A percentile compares a stretch with the other conserved stretches of the same genome.
Evolutionary conservation across 1,284 basidiomycete genomes (phyloP).

Genomic region (Austroboletus novae-zelandiae): DNA sequence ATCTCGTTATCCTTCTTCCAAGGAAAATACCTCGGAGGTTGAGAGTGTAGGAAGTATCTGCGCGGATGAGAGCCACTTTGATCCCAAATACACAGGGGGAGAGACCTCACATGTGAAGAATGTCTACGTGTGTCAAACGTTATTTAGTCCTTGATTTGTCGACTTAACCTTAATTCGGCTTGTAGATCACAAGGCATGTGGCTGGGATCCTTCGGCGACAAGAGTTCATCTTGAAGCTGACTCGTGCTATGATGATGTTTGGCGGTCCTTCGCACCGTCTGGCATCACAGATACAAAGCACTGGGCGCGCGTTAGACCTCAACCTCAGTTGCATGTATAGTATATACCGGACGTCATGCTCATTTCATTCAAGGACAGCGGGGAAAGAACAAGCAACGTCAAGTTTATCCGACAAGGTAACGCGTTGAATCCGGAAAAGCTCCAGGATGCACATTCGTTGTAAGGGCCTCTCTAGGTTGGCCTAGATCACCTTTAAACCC

Average conservation of each 20-base stretch:
- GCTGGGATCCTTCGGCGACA: conserved; percentile 85
- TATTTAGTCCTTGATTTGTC: neutral
- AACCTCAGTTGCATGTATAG: conserved; percentile 81
- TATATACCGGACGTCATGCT: conserved; percentile 86
- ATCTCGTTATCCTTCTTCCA: conserved; percentile 10
- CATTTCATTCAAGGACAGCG: conserved; percentile 79
- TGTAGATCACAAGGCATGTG: conserved; percentile 85
- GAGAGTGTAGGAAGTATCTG: conserved; percentile 19
- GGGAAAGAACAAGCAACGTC: conserved; percentile 84
- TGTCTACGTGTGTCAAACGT: conserved; percentile 58
- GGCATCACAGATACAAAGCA: conserved; percentile 84
- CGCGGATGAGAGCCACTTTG: conserved; percentile 29
- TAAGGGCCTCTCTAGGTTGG: no score
- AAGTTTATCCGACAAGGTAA: conserved; percentile 81
- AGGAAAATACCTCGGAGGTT: conserved; percentile 35
- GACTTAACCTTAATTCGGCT: neutral
- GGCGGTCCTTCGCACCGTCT: conserved; percentile 89
- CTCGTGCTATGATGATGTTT: conserved; percentile 93
- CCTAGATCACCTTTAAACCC: no score
- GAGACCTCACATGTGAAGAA: conserved; percentile 14
- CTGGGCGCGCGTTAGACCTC: conserved; percentile 83
- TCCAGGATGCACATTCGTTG: conserved; percentile 72
- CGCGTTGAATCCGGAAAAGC: conserved; percentile 74
- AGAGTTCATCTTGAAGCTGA: conserved; percentile 88
- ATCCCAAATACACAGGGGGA: conserved; percentile 25